phyloP scores from a whole-genome alignment of 331 rosid genomes.

The Rhamnella rubrinervis region DNA sequence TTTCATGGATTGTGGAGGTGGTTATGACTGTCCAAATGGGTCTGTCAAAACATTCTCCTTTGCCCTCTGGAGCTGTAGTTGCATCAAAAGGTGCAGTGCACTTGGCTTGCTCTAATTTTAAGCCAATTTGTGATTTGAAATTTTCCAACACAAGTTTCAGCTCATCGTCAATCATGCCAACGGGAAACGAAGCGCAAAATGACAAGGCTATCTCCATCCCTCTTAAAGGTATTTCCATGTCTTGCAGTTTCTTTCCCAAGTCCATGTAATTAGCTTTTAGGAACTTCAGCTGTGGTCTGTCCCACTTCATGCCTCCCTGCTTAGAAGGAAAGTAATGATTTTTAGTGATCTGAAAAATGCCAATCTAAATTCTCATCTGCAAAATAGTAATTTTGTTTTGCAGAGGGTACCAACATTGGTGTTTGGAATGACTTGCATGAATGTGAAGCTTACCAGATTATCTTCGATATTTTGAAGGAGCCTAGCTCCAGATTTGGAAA shows the following conservation, averaged over 20 bases:
- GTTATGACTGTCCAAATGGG: constrained; percentile 19
- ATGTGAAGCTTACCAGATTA: constrained; percentile 42
- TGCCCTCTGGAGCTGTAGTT: constrained; percentile 35
- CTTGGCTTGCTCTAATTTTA: constrained; percentile 40
- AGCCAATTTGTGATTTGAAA: constrained; percentile 33
- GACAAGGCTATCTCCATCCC: constrained; percentile 74
- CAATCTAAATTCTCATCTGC: neutral
- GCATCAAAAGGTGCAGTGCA: constrained; percentile 37
- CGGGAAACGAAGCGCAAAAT: constrained; percentile 38
- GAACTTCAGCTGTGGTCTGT: constrained; percentile 41
- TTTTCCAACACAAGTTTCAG: constrained; percentile 37
- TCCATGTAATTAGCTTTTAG: constrained; percentile 25
- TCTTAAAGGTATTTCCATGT: constrained; percentile 46
- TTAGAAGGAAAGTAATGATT: constrained; percentile 4
- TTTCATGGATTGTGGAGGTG: constrained; percentile 25
- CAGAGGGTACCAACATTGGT: neutral
- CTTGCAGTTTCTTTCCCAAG: constrained; percentile 40
- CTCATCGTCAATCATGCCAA: constrained; percentile 42
- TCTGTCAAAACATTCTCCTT: constrained; percentile 21
- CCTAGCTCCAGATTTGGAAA: constrained; percentile 49
- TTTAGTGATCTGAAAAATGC: neutral
- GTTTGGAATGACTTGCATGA: neutral
- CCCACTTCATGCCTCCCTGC: constrained; percentile 76
- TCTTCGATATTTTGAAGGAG: constrained; percentile 38
- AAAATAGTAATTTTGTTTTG: neutral